A percentile compares a stretch with the other conserved stretches of the same genome.
These are phyloP conservation scores for Cladophialophora psammophila DNA, from an alignment of 2,329 filamentous ascomycete species.

Conservation along the genomic window DNA sequence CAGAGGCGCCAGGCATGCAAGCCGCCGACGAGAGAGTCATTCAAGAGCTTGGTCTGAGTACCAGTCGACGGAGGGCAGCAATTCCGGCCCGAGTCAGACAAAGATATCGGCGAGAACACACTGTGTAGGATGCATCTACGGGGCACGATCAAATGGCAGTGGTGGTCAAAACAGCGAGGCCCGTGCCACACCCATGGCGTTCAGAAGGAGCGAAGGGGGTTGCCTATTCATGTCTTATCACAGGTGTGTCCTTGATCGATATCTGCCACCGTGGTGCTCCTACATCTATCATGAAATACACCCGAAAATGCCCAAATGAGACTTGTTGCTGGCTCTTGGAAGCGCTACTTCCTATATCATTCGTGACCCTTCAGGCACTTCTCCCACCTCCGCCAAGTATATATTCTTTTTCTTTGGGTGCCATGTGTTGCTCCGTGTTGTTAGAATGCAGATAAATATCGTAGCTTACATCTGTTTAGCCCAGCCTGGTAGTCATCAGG, in stretches of 20 bases:
- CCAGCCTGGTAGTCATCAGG: too few relatives aligned
- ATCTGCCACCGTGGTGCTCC: background rate
- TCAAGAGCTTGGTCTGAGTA: conserved; percentile 21
- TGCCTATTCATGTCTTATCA: background rate
- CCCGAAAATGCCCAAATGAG: background rate
- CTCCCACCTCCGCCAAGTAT: too few relatives aligned
- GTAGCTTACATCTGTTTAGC: too few relatives aligned
- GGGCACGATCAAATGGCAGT: background rate
- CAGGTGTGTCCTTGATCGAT: background rate
- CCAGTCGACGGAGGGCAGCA: conserved; percentile 9
- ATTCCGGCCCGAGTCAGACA: conserved; percentile 22
- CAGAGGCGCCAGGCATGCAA: conserved; percentile 26
- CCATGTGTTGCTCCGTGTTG: too few relatives aligned
- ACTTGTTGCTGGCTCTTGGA: background rate
- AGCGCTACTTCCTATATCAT: too few relatives aligned
- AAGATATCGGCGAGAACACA: conserved; percentile 32
- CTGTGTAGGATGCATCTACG: background rate
- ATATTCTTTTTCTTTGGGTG: too few relatives aligned
- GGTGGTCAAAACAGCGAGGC: background rate
- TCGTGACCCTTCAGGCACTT: too few relatives aligned
- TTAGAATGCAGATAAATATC: too few relatives aligned
- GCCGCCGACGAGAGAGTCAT: conserved; percentile 17
- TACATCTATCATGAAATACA: background rate
- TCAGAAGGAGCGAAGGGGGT: background rate
- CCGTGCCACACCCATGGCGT: background rate